Percentiles rank a stretch among this genome's conserved stretches.
Evolutionary conservation across 306 rosid species (phyloP).

Genomic region (Pterocarpus macrocarpus): DNA sequence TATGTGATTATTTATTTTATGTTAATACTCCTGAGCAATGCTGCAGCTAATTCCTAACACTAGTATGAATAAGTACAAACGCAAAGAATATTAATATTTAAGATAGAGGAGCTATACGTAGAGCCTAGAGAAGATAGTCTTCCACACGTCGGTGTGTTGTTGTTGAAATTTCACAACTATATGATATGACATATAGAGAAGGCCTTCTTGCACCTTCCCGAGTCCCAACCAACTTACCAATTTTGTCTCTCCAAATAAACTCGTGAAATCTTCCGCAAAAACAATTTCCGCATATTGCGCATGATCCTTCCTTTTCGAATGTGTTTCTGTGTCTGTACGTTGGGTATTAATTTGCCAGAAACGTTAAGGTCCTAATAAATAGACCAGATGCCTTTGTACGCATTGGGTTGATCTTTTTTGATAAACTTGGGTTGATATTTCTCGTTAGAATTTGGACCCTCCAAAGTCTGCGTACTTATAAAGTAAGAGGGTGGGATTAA

Average conservation of each 20-base stretch:
- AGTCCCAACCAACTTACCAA: conserved; percentile 12
- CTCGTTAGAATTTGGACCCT: too few species aligned
- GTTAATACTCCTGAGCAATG: neutral
- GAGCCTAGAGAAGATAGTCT: neutral
- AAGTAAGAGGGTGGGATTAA: too few species aligned
- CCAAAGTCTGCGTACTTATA: too few species aligned
- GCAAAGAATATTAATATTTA: neutral
- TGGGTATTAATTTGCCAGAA: neutral
- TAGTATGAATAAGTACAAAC: neutral
- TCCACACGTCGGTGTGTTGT: neutral
- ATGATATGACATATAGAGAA: too few species aligned
- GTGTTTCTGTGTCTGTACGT: neutral
- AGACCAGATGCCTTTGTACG: neutral
- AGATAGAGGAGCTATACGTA: neutral
- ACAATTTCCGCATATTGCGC: conserved; percentile 6
- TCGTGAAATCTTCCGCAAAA: neutral
- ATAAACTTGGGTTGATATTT: neutral
- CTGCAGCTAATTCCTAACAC: neutral
- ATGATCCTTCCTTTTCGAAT: conserved; percentile 19
- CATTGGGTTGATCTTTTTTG: neutral
- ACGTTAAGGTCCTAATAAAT: neutral
- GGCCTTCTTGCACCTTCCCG: neutral
- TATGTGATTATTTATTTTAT: neutral
- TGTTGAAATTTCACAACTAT: neutral
- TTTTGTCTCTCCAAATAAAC: neutral